A percentile compares a stretch with the other conserved stretches of the same genome.
These are phyloP conservation scores for Lichenothelia convexa DNA, from an alignment of 495 filamentous ascomycete species.

Conservation along the genomic window DNA sequence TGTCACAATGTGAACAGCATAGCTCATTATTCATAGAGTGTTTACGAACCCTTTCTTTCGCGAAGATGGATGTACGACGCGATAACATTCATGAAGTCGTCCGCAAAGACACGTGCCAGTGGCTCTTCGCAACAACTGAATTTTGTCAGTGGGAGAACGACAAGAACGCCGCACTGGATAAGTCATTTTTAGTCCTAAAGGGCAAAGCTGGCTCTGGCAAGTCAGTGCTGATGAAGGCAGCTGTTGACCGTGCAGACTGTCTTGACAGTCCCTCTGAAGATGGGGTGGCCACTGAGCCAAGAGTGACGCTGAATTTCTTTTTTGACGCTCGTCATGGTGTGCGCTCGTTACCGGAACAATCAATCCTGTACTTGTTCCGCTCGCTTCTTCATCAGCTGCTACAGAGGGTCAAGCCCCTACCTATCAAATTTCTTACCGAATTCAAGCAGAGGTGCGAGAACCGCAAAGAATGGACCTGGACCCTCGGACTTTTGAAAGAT, in stretches of 20 bases:
- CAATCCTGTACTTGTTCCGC: too few relatives aligned
- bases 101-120: not conserved
- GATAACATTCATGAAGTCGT: not conserved
- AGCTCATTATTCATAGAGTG: not conserved
- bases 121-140: not conserved
- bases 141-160: not conserved
- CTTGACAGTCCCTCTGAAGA: not conserved
- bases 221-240: not conserved
- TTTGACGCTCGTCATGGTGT: not conserved
- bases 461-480: too few relatives aligned
- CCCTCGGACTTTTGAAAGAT: too few relatives aligned
- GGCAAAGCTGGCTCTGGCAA: not conserved
- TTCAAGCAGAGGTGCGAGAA: too few relatives aligned
- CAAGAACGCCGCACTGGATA: not conserved
- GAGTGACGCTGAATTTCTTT: too few relatives aligned
- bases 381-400: too few relatives aligned
- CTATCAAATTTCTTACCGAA: too few relatives aligned
- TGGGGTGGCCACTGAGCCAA: not conserved
- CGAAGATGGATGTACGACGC: not conserved
- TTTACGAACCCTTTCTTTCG: not conserved
- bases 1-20: not conserved
- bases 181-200: not conserved
- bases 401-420: too few relatives aligned
- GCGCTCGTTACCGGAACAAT: too few relatives aligned
- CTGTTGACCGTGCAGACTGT: not conserved